Evolutionary conservation across 345 rosid species (phyloP), one percentile per base, ranked within the genome.

Genomic region (Psidium guajava): DNA sequence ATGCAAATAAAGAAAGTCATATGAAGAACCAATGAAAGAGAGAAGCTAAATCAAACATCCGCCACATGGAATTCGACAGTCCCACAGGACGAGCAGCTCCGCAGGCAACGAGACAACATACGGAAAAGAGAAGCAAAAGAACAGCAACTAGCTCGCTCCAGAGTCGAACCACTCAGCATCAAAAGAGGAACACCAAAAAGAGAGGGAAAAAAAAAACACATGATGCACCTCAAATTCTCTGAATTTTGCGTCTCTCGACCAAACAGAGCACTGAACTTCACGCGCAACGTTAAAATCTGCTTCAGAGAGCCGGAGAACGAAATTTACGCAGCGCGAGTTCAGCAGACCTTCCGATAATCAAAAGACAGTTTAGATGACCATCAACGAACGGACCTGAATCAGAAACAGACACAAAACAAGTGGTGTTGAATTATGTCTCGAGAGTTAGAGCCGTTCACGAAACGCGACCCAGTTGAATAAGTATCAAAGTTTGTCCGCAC

Each of bases 321-420:
- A 54, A 10, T 40, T 27, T 2, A 18, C 3, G 50, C 13, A 42
- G 27, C 11, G 27, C 0, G 49, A 61, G 40, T 9, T 5, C 40
- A 42, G 74, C 6, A 32, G 47, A 69, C 28, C 20, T 36, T 47
- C 77, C 13, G 77, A 69, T 9, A 18, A 69, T 50, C 11, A 50
- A 50, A 49, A 49, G 28, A 28, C 42, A 64, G 74, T 61, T 88
- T 94, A 95, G 93, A 94, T 92, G 94, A 95, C 87, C 96, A 92
- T 91, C 93, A 91, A 91, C 94, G 85, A 90, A 89, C 89, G 75
- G 51, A 10, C 40, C 44, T 20, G 82, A 86, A 83, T 5, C 47
- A 6, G 55, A 20, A 54, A n/a, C 53, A 32, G 58, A 54, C 82
- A 50, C 50, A 42, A 27, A 54, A 8, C 58, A 84, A 14, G 86